Base-by-base conservation (phyloP, 768 basidiomycete species). In the Exsudoporus frostii region DNA sequence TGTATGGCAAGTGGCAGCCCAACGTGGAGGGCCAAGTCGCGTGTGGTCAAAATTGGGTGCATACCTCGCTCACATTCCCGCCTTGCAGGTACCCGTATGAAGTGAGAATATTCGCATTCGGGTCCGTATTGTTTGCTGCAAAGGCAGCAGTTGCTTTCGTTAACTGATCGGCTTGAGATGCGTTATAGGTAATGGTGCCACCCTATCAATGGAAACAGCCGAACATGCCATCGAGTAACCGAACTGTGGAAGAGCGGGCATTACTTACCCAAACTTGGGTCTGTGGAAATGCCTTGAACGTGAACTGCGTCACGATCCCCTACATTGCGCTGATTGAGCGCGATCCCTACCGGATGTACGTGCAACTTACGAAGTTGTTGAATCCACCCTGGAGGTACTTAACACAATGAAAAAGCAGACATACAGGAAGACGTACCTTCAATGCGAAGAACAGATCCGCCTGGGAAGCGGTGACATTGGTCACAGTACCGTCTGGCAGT, bases 291-390 rank as follows among this genome's bases (percentile, higher is more conserved):
- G 80, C 72, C 56, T 76, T 76, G 25, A 86, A 54, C 0, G 76
- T 82, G 65, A 86, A 80, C 48, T 68, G 71, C 1, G 82, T 85
- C 29, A 85, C 81, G 24, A 86, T 79, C 0, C 85, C 85, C 76
- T 78, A 38, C 9, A 22, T 47, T 33, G 39, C 64, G 10, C 70
- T 52, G 65, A 78, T 82, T 46, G 69, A 73, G 32, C 64, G 63
- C 2, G 65, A 5, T 17, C 43, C 33, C 11, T 36, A 20, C 40
- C 24, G 20, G 11, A 43, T 33, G 59, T 50, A 48, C 32, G 29
- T 40, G 9, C 45, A 50, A 46, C 61, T 47, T 53, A 79, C 77
- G 59, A 84, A 86, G 64, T 86, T 86, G 58, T 87, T 87, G 62
- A 76, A 72, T 8, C 84, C 84, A 41, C 86, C 85, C 81, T 86